Conservation (phyloP, 2,329 filamentous ascomycete genomes). For the Torrubiella hemipterigena region DNA sequence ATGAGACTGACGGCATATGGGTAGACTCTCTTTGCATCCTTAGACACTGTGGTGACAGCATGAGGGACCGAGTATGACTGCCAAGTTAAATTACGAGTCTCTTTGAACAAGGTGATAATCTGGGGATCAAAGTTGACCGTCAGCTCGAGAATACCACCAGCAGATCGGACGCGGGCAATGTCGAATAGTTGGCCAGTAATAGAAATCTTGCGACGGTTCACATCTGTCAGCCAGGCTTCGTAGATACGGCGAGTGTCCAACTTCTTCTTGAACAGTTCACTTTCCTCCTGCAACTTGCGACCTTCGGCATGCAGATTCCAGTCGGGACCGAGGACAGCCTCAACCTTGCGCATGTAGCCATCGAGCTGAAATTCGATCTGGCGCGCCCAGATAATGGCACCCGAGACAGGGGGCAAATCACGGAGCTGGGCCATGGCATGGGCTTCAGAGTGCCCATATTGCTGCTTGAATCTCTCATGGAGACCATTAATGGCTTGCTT, state of each 20-base stretch:
- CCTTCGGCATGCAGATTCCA: slow-evolving; percentile 94
- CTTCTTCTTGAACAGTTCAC: slow-evolving; percentile 90
- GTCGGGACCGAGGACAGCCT: slow-evolving; percentile 87
- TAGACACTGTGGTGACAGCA: slow-evolving; percentile 87
- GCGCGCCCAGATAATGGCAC: slow-evolving; percentile 92
- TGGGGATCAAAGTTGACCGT: slow-evolving; percentile 95
- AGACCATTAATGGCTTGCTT: slow-evolving; percentile 89
- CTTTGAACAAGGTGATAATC: slow-evolving; percentile 96
- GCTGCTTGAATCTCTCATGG: slow-evolving; percentile 96
- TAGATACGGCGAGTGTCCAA: slow-evolving; percentile 89
- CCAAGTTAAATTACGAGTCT: slow-evolving; percentile 93
- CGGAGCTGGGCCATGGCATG: slow-evolving; percentile 97
- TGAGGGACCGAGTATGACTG: slow-evolving; percentile 91
- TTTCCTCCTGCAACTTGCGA: slow-evolving; percentile 84
- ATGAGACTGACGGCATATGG: slow-evolving; percentile 96
- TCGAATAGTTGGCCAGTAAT: slow-evolving; percentile 89
- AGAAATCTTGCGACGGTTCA: slow-evolving; percentile 75
- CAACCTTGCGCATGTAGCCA: slow-evolving; percentile 98
- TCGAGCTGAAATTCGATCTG: slow-evolving; percentile 95
- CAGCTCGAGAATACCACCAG: slow-evolving; percentile 78
- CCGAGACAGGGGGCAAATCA: slow-evolving; percentile 89
- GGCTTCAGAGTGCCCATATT: slow-evolving; percentile 95
- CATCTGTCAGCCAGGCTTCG: slow-evolving; percentile 88
- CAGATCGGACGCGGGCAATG: slow-evolving; percentile 78
- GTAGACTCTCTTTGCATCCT: slow-evolving; percentile 97